A percentile compares a stretch with the other conserved stretches of the same genome.
phyloP scores from a whole-genome alignment of 257 asterid species.

The Echium plantagineum region DNA sequence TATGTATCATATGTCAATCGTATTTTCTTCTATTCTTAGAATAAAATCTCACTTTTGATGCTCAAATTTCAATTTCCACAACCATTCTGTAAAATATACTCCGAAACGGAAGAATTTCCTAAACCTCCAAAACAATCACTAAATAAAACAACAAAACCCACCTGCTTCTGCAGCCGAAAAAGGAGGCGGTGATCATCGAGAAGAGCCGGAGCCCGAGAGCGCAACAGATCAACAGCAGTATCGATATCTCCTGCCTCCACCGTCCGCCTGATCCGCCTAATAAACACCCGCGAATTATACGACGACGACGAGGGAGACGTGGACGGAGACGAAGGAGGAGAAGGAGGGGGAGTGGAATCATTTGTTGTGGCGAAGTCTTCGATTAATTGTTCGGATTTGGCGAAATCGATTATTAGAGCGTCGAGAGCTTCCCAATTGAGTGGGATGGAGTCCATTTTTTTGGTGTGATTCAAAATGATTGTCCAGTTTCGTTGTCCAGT shows the following conservation, averaged over 20 bases:
- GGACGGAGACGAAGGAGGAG: slow-evolving; percentile 6
- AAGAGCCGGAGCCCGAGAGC: slow-evolving; percentile 45
- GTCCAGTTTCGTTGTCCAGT: no score
- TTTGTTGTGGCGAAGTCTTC: slow-evolving; percentile 25
- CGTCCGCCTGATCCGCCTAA: slow-evolving; percentile 66
- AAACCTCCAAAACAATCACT: no score
- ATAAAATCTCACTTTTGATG: no score
- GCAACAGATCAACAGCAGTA: slow-evolving; percentile 62
- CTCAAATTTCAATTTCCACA: no score
- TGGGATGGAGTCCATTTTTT: slow-evolving; percentile 48
- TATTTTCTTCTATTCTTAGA: no score
- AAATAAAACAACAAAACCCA: neutral
- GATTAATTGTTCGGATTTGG: slow-evolving; percentile 72
- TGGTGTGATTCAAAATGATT: no score
- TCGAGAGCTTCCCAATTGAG: slow-evolving; percentile 96
- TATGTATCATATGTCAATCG: no score
- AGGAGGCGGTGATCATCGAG: slow-evolving; percentile 92
- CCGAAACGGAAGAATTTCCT: no score
- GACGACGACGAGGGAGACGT: slow-evolving; percentile 34
- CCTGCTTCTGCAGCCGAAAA: slow-evolving; percentile 93
- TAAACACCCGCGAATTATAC: slow-evolving; percentile 67
- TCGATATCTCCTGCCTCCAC: slow-evolving; percentile 76
- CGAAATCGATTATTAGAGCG: slow-evolving; percentile 79
- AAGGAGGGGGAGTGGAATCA: slow-evolving; percentile 13
- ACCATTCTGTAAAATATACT: no score